Percentiles rank a stretch among this genome's conserved stretches.
These are phyloP conservation scores for Bipolaris sorokiniana DNA, from an alignment of 2,329 filamentous ascomycete genomes.

Conservation along the genomic window DNA sequence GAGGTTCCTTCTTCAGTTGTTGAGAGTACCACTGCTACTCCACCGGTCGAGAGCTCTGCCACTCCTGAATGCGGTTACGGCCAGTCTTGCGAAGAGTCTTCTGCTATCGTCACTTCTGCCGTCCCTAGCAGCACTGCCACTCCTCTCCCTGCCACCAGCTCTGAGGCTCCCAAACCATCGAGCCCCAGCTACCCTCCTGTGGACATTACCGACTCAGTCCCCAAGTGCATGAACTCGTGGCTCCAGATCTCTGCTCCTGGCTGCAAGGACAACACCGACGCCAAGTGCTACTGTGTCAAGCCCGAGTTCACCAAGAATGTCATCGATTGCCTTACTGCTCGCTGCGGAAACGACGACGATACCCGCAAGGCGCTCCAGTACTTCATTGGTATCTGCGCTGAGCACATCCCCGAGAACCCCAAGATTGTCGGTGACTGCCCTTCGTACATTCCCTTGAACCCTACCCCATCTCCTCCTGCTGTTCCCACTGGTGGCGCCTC, in stretches of 20 bases:
- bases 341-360: slow-evolving; percentile 68
- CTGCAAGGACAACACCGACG: slow-evolving; percentile 85
- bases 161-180: slow-evolving; percentile 23
- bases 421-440: slow-evolving; percentile 79
- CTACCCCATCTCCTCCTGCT: slow-evolving; percentile 36
- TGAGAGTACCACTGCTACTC: slow-evolving; percentile 14
- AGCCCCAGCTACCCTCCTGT: slow-evolving; percentile 32
- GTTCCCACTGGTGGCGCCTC: slow-evolving; percentile 24
- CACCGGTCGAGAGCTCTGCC: slow-evolving; percentile 12
- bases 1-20: slow-evolving; percentile 11
- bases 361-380: slow-evolving; percentile 76
- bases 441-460: slow-evolving; percentile 58
- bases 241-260: slow-evolving; percentile 64
- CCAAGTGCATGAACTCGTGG: slow-evolving; percentile 92
- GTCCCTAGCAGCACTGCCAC: slow-evolving; percentile 3
- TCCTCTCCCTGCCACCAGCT: slow-evolving; percentile 19
- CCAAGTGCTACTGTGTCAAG: slow-evolving; percentile 85
- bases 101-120: slow-evolving; percentile 4
- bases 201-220: slow-evolving; percentile 71
- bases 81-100: slow-evolving; percentile 23
- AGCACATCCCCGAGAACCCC: slow-evolving; percentile 77
- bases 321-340: slow-evolving; percentile 79
- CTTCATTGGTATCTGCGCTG: slow-evolving; percentile 90
- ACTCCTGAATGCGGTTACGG: slow-evolving; percentile 22
- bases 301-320: slow-evolving; percentile 77